phyloP scores from a whole-genome alignment of 2,329 filamentous ascomycete genomes.

The Colletotrichum sp. region DNA sequence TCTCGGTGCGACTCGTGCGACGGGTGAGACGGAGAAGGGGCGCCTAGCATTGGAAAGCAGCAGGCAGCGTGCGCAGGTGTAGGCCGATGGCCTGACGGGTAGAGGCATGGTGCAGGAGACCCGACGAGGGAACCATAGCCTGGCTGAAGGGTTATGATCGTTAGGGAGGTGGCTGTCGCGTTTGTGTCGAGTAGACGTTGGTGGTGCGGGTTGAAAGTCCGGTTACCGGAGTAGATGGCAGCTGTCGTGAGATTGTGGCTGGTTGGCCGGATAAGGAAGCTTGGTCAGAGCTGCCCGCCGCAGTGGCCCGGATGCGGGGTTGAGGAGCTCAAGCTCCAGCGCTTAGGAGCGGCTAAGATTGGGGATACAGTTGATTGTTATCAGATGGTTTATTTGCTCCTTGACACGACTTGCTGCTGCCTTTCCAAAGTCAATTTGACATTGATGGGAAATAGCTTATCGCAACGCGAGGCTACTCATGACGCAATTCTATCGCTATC shows the following conservation, averaged over 20 bases:
- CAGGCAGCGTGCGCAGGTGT: constrained; percentile 18
- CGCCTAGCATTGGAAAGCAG: constrained; percentile 2
- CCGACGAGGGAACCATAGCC: constrained; percentile 10
- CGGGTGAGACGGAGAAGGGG: constrained; percentile 32
- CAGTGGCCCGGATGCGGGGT: constrained; percentile 15
- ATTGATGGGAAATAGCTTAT: background rate
- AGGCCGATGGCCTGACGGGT: constrained; percentile 15
- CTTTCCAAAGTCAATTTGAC: background rate
- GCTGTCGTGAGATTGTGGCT: constrained; percentile 6
- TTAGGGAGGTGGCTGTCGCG: background rate
- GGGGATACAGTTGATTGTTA: background rate
- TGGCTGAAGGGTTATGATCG: background rate
- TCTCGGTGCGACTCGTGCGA: constrained; percentile 32
- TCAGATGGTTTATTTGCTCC: background rate
- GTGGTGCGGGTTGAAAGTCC: background rate
- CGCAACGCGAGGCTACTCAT: background rate
- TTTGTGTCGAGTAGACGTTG: background rate
- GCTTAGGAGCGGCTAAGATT: constrained; percentile 18
- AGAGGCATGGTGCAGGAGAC: constrained; percentile 7
- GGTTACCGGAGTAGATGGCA: constrained; percentile 3
- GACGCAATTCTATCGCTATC: background rate
- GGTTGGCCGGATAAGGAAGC: constrained; percentile 11
- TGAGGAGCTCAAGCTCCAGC: constrained; percentile 10
- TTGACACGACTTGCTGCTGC: background rate
- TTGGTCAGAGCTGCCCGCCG: background rate